These are phyloP conservation scores for Guadua angustifolia DNA, from an alignment of 176 grass and related monocot genomes.

Conservation along the genomic window DNA sequence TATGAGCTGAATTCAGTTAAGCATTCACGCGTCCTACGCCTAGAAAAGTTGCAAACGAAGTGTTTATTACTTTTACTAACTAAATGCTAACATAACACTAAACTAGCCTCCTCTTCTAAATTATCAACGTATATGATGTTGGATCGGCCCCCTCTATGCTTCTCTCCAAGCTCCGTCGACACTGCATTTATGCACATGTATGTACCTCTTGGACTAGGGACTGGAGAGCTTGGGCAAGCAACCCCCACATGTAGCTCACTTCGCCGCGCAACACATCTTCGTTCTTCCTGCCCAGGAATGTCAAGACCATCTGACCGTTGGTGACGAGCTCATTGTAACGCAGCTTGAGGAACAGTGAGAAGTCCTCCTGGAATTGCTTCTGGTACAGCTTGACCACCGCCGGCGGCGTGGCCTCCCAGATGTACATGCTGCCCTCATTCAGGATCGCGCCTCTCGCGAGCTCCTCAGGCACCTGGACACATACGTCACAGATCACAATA, in stretches of 20 bases:
- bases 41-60: no score
- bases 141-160: background rate
- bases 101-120: background rate
- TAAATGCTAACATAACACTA: background rate
- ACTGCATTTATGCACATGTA: background rate
- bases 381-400: conserved; percentile 47
- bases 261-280: conserved; percentile 19
- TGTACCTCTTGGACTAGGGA: conserved; percentile 48
- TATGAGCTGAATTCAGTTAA: background rate
- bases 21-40: background rate
- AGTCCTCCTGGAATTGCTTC: conserved; percentile 47
- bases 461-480: conserved; percentile 48
- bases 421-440: conserved; percentile 62
- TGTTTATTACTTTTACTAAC: no score
- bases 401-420: conserved; percentile 39
- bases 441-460: conserved; percentile 24
- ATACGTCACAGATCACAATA: background rate
- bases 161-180: background rate
- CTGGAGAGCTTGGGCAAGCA: conserved; percentile 51
- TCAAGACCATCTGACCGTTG: conserved; percentile 48
- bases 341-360: conserved; percentile 54
- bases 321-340: conserved; percentile 45
- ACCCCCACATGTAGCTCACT: conserved; percentile 27
- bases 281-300: conserved; percentile 57
- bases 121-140: background rate